Evolutionary conservation across 2,329 filamentous ascomycete genomes (phyloP).

Genomic region (Fusarium fujikuroi): DNA sequence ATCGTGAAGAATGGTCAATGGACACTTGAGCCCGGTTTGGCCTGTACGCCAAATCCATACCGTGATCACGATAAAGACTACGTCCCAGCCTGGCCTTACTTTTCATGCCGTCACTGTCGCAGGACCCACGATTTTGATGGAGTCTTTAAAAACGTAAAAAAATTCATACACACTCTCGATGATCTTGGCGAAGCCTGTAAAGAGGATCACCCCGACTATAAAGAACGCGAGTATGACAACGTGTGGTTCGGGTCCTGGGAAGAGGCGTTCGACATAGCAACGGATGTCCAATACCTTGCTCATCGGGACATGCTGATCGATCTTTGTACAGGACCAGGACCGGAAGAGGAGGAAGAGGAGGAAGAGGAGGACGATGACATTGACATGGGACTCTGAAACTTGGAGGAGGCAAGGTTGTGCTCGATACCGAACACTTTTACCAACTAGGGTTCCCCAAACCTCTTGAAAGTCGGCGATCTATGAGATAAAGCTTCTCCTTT

Average conservation of each 20-base stretch:
- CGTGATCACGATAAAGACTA: not conserved
- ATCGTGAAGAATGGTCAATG: not conserved
- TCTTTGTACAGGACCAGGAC: not conserved
- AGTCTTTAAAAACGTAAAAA: rapidly evolving
- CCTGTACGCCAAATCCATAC: not conserved
- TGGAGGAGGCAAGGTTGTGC: not conserved
- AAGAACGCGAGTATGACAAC: not conserved
- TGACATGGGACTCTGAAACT: not conserved
- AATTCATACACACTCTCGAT: rapidly evolving
- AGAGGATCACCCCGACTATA: not conserved
- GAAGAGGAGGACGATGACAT: not conserved
- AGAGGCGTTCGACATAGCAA: rapidly evolving
- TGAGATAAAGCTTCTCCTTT: not conserved
- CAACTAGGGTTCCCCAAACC: rapidly evolving
- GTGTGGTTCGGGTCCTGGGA: rapidly evolving
- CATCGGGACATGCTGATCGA: not conserved
- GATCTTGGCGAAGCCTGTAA: rapidly evolving
- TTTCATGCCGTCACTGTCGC: not conserved
- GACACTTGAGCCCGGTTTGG: rapidly evolving
- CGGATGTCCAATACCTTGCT: rapidly evolving
- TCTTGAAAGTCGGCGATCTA: not conserved
- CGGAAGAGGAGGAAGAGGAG: not conserved
- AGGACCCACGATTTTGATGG: too few species aligned
- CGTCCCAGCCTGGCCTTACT: rapidly evolving
- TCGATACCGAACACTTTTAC: not conserved